Evolutionary conservation across 2,329 filamentous ascomycete species (phyloP).

Genomic region (Blastomyces silverae): DNA sequence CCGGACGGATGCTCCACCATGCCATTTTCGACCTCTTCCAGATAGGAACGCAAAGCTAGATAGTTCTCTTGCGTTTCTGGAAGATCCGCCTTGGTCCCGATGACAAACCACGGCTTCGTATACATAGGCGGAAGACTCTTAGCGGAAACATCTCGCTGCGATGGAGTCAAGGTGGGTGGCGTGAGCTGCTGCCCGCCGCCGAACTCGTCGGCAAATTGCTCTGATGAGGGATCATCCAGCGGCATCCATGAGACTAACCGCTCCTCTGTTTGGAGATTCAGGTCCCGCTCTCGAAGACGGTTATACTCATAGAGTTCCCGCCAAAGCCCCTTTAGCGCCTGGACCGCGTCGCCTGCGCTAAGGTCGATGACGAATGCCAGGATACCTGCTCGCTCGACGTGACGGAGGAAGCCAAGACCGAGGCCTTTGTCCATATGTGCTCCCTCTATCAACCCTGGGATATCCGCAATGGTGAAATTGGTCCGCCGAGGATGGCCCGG

Average conservation of each 20-base stretch:
- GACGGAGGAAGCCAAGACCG: slow-evolving; percentile 83
- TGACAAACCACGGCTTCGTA: slow-evolving; percentile 94
- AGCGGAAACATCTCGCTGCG: slow-evolving; percentile 33
- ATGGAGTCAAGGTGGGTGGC: slow-evolving; percentile 14
- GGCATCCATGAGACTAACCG: slow-evolving; percentile 52
- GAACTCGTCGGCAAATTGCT: slow-evolving; percentile 19
- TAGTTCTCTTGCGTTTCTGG: slow-evolving; percentile 74
- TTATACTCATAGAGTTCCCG: slow-evolving; percentile 85
- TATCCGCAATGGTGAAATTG: slow-evolving; percentile 89
- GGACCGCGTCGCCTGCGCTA: slow-evolving; percentile 67
- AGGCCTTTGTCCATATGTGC: slow-evolving; percentile 88
- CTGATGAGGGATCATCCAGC: slow-evolving; percentile 25
- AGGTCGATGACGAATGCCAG: slow-evolving; percentile 92
- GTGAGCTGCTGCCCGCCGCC: slow-evolving; percentile 6
- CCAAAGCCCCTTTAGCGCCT: slow-evolving; percentile 76
- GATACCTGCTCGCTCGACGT: slow-evolving; percentile 88
- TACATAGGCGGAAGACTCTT: slow-evolving; percentile 64
- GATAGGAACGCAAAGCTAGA: slow-evolving; percentile 59
- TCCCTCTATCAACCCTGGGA: slow-evolving; percentile 85
- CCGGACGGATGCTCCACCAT: slow-evolving; percentile 68
- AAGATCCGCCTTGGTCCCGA: slow-evolving; percentile 87
- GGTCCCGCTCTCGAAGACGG: slow-evolving; percentile 66
- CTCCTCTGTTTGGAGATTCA: slow-evolving; percentile 57
- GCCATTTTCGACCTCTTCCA: slow-evolving; percentile 59
- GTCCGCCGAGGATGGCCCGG: slow-evolving; percentile 55